Conservation (phyloP, 2,329 filamentous ascomycete genomes). For the Cephalotrichum gorgonifer region DNA sequence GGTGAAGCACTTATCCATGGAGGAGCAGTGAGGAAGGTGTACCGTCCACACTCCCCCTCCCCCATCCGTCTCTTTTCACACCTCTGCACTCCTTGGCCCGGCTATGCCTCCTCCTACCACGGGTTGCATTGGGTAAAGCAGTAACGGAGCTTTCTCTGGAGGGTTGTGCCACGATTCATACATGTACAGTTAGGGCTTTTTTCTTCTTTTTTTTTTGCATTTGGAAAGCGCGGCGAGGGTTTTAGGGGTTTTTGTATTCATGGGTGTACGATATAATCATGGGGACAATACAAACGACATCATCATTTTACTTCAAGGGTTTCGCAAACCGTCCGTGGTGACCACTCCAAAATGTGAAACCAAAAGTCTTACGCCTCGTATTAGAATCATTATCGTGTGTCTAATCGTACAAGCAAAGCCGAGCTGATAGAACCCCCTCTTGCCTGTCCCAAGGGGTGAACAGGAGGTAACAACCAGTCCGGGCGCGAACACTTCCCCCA, state of each 20-base stretch:
- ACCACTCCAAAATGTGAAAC: neutral
- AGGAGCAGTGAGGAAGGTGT: neutral
- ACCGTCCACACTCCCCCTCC: no score
- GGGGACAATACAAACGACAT: neutral
- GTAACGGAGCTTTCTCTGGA: neutral
- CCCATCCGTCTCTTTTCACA: no score
- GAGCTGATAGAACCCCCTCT: no score
- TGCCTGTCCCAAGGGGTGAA: no score
- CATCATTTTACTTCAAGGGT: neutral
- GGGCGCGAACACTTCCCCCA: no score
- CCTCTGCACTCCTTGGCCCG: no score
- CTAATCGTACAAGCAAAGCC: neutral
- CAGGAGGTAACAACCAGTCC: neutral
- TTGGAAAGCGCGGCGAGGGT: constrained; percentile 2
- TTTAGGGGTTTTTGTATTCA: neutral
- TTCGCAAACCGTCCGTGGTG: no score
- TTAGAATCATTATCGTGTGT: neutral
- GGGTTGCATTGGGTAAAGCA: neutral
- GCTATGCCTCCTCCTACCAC: no score
- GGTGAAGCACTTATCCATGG: constrained; percentile 9
- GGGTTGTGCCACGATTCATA: neutral
- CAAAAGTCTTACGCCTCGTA: no score
- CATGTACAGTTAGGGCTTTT: neutral
- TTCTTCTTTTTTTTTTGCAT: neutral
- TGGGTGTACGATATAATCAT: neutral